phyloP scores from a whole-genome alignment of 352 stramenopile genomes.

The Phytophthora fragariaefolia region DNA sequence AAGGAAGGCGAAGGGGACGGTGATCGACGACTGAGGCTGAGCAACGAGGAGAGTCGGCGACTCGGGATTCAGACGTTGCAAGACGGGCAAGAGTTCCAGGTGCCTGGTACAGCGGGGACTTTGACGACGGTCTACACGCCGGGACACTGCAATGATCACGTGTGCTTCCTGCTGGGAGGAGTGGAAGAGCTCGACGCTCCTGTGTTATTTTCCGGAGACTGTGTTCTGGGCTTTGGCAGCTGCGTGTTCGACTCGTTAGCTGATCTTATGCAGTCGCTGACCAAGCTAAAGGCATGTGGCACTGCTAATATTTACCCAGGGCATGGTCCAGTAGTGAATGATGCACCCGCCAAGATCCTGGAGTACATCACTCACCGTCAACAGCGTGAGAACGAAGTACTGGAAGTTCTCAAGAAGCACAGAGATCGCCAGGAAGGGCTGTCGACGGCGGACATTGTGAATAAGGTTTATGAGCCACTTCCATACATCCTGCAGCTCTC shows the following conservation, averaged over 20 bases:
- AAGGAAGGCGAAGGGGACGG: slow-evolving; percentile 33
- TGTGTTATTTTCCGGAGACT: slow-evolving; percentile 86
- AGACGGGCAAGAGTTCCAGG: slow-evolving; percentile 52
- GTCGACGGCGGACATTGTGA: slow-evolving; percentile 56
- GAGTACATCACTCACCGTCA: slow-evolving; percentile 82
- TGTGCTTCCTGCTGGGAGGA: slow-evolving; percentile 76
- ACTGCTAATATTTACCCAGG: slow-evolving; percentile 73
- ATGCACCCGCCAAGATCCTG: slow-evolving; percentile 72
- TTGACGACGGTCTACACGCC: slow-evolving; percentile 78
- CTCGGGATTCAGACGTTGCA: slow-evolving; percentile 51
- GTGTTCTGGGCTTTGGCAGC: slow-evolving; percentile 83
- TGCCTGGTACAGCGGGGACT: slow-evolving; percentile 22
- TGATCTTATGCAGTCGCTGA: slow-evolving; percentile 80
- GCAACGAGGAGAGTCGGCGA: slow-evolving; percentile 53
- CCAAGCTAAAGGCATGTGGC: slow-evolving; percentile 45
- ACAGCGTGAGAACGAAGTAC: slow-evolving; percentile 73
- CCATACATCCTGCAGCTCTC: slow-evolving; percentile 60
- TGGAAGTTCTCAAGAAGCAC: slow-evolving; percentile 46
- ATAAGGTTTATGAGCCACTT: slow-evolving; percentile 60
- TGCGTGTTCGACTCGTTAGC: slow-evolving; percentile 86
- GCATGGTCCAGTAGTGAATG: slow-evolving; percentile 70
- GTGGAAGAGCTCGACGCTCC: slow-evolving; percentile 13
- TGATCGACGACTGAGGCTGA: slow-evolving; percentile 49
- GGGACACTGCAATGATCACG: slow-evolving; percentile 87
- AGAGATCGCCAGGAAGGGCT: slow-evolving; percentile 17